Evolutionary conservation across 495 filamentous ascomycete species (phyloP).

Genomic region (Terfezia boudieri): DNA sequence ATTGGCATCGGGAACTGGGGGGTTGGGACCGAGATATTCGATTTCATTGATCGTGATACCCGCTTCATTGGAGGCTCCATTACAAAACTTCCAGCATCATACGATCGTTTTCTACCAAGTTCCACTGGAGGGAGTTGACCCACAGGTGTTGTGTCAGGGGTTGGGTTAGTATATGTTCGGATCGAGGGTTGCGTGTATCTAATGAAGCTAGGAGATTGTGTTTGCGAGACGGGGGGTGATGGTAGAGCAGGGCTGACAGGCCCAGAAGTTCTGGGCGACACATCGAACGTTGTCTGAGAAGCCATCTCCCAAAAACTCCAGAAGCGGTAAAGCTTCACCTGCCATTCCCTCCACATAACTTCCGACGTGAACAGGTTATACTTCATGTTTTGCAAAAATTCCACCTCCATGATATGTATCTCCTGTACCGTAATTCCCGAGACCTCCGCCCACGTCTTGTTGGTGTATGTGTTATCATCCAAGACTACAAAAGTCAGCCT

Average conservation of each 20-base stretch:
- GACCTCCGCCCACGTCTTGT: constrained; percentile 99
- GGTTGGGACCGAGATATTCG: constrained; percentile 10
- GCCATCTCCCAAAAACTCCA: constrained; percentile 1
- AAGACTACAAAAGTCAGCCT: constrained; percentile 28
- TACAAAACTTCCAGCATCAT: constrained; percentile 7
- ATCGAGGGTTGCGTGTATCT: constrained; percentile 1
- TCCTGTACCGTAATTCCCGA: constrained; percentile 85
- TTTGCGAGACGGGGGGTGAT: constrained; percentile 11
- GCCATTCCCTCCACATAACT: constrained; percentile 62
- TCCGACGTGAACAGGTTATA: constrained; percentile 76
- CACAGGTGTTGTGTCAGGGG: constrained; percentile 8
- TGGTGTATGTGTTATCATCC: constrained; percentile 98
- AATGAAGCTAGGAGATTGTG: constrained; percentile 3
- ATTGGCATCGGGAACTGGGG: constrained; percentile 11
- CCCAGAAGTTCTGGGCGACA: constrained; percentile 3
- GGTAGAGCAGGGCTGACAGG: constrained; percentile 9
- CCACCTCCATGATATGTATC: constrained; percentile 98
- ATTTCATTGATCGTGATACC: constrained; percentile 16
- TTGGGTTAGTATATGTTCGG: constrained; percentile 4
- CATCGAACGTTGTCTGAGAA: constrained; percentile 12
- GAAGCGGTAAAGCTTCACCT: neutral
- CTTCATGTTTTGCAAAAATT: constrained; percentile 96
- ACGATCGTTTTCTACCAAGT: constrained; percentile 17
- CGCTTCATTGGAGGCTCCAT: constrained; percentile 18
- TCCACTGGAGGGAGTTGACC: constrained; percentile 11